Evolutionary conservation across 1,139 yeast species (phyloP), one percentile per base, ranked within the genome.

Genomic region (Eremothecium cymbalariae): DNA sequence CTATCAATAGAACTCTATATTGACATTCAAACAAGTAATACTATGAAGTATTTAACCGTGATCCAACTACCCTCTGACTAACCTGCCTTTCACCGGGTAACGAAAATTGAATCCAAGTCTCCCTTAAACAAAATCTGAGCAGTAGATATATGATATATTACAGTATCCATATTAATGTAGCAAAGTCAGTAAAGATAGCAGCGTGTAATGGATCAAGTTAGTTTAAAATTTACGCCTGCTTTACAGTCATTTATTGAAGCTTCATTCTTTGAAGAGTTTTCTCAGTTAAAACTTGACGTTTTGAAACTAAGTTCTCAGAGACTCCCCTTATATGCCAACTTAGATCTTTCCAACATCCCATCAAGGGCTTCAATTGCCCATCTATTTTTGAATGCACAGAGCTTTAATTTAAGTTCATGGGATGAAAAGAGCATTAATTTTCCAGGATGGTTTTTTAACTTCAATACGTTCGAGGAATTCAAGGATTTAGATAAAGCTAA

Each of bases 381-480:
- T 16, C 59, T 80, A 36, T 65, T 63, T n/a, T 42, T 66, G 6
- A 51, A 57, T 22, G 56, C 51, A 7, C 55, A 53, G 2, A 60
- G 71, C 32, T 67, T 69, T 37, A 48, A 46, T n/a, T 34, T 39
- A 16, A 25, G 23, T 6, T 13, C 28, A 15, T 13, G 4, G 9
- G 13, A 18, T 3, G 35, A 25, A 5, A 12, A 16, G 4, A 40
- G 34, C 4, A 31, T 41, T 7, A 30, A 32, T n/a, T 12, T 53
- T 4, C 23, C 28, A 13, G 62, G 60, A 3, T 37, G 41, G 23
- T 26, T 57, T 7, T 38, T 32, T 21, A 85, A 86, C 51, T 72
- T 77, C 31, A 90, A 90, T 57, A 85, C 95, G 0, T 65, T 86
- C 22, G 96, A 88, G 45, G 85, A 83, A 44, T 90, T 90, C 60